Percentiles rank a stretch among this genome's conserved stretches.
These are phyloP conservation scores for Coleophoma cylindrospora DNA, from an alignment of 2,329 filamentous ascomycete species.

Conservation along the genomic window DNA sequence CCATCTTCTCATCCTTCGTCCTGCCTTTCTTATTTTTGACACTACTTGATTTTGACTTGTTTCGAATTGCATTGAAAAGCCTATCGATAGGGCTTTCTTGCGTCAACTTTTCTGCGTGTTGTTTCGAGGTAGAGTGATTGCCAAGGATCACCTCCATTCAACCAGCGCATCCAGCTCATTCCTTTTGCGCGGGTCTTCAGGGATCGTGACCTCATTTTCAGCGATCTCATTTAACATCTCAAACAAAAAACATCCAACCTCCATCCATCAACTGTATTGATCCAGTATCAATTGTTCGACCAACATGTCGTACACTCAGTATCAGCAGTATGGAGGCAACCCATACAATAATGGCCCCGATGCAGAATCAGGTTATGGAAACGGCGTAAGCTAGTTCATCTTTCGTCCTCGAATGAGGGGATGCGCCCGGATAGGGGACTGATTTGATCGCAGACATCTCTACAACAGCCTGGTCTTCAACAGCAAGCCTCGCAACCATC, in stretches of 20 bases:
- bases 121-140: not conserved
- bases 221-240: not conserved
- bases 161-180: not conserved
- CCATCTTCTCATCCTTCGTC: too few relatives aligned
- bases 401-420: not conserved
- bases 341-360: constrained; percentile 53
- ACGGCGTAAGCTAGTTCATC: constrained; percentile 10
- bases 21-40: not conserved
- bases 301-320: constrained; percentile 58
- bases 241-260: not conserved
- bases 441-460: constrained; percentile 7
- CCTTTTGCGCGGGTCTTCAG: not conserved
- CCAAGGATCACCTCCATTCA: not conserved
- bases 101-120: too few relatives aligned
- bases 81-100: too few relatives aligned
- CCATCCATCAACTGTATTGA: not conserved
- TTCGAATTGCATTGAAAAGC: too few relatives aligned
- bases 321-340: constrained; percentile 48
- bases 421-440: not conserved
- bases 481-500: constrained; percentile 21
- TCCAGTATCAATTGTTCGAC: constrained; percentile 23
- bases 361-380: constrained; percentile 30
- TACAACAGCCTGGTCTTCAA: constrained; percentile 13
- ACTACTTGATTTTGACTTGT: not conserved
- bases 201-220: constrained; percentile 1